Evolutionary conservation across 1,139 yeast genomes (phyloP), one percentile per base, ranked within the genome.

Genomic region (Wickerhamomyces sp.): DNA sequence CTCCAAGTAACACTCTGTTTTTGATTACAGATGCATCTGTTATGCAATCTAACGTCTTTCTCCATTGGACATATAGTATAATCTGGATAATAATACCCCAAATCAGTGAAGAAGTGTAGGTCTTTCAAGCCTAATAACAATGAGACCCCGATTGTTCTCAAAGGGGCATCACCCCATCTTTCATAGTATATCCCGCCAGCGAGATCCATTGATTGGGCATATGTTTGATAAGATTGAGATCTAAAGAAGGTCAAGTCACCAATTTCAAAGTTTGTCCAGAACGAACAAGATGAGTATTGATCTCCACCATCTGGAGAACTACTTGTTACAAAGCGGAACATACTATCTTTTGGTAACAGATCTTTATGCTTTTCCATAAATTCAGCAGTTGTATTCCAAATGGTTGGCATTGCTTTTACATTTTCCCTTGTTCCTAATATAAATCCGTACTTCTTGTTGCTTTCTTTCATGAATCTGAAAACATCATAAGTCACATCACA

Each of bases 401-500:
- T 67, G 2, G 84, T 67, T 18, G 77, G 76, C 54, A 80, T 78
- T 13, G 87, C 78, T 33, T 66, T 67, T 39, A 76, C 53, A 79
- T 79, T n/a, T 86, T 79, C 35, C 66, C 67, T 40, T 58, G 80
- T 71, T 11, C 86, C 74, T 44, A 80, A 76, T 13, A 84, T 76
- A 64, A 81, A 83, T 1, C 89, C 90, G 58, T 83, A 84, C 45
- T 64, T 67, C 64, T 80, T 79, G 48, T 79, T 66, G 56, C 81
- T 72, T 48, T 73, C 80, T 46, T 71, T 65, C 86, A 84, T 79
- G 61, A 63, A 79, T 54, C 71, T 71, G 65, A 84, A 84, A 44
- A 83, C 74, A 57, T 84, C 91, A 60, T 81, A 78, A 54, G 79
- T 71, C 48, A 84, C 68, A 62, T 83, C 87, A 65, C 91, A 84